Evolutionary conservation across 306 rosid species (phyloP).

Genomic region (Cucumis hystrix): DNA sequence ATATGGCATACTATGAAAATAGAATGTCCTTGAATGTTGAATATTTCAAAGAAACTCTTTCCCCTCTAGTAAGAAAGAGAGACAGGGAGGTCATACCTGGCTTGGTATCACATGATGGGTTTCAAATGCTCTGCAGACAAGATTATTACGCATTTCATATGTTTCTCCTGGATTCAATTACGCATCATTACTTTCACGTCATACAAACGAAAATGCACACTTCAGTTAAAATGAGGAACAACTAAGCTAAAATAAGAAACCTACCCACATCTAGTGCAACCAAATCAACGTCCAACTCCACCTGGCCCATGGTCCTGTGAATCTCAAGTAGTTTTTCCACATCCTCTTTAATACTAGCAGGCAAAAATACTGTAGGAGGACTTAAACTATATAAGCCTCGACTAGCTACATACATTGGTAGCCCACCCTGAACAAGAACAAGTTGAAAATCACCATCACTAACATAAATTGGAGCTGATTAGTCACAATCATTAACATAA

Average conservation of each 20-base stretch:
- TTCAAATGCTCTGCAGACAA: slow-evolving; percentile 86
- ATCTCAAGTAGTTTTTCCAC: slow-evolving; percentile 81
- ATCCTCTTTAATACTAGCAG: slow-evolving; percentile 77
- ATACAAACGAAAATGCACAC: not conserved
- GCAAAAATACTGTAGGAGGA: slow-evolving; percentile 86
- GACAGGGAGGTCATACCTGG: slow-evolving; percentile 39
- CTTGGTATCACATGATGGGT: slow-evolving; percentile 89
- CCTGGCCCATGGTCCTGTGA: slow-evolving; percentile 75
- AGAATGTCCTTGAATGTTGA: not conserved
- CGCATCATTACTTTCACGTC: slow-evolving; percentile 8
- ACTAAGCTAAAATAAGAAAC: slow-evolving; percentile 16
- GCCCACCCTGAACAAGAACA: slow-evolving; percentile 61
- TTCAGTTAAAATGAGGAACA: slow-evolving; percentile 1
- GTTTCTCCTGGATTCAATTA: slow-evolving; percentile 70
- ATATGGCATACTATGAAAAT: not conserved
- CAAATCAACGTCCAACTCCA: slow-evolving; percentile 63
- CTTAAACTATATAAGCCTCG: slow-evolving; percentile 78
- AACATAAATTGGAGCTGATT: slow-evolving; percentile 2
- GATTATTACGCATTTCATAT: slow-evolving; percentile 75
- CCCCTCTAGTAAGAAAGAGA: not conserved
- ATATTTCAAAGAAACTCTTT: not conserved
- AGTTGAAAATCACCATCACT: slow-evolving; percentile 2
- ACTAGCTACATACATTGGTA: slow-evolving; percentile 88
- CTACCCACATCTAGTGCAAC: slow-evolving; percentile 82
- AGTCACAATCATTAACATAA: not conserved